A percentile compares a stretch with the other conserved stretches of the same genome.
Evolutionary conservation across 768 basidiomycete species (phyloP).

Genomic region (Postia placenta): DNA sequence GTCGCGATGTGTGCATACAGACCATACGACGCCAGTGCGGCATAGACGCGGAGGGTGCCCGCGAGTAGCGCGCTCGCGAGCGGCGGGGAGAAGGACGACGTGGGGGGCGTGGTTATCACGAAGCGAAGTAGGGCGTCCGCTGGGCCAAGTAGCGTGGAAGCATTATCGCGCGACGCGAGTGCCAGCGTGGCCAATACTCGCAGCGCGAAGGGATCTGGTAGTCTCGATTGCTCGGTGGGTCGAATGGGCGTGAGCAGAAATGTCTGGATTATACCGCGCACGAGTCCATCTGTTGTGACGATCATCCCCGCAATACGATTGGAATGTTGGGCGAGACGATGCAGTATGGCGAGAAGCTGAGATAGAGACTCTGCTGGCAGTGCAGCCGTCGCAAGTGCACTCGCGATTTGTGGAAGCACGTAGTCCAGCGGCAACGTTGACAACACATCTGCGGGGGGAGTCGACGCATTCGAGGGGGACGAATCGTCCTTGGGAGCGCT

Average conservation of each 20-base stretch:
- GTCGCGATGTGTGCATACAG: conserved; percentile 65
- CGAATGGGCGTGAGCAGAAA: conserved; percentile 55
- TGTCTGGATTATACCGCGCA: conserved; percentile 43
- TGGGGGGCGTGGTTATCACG: conserved; percentile 47
- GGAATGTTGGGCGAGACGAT: conserved; percentile 56
- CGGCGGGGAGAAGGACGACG: conserved; percentile 30
- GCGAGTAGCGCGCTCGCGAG: conserved; percentile 43
- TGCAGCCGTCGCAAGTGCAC: conserved; percentile 32
- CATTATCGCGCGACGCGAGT: conserved; percentile 62
- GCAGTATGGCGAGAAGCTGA: conserved; percentile 54
- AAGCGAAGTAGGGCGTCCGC: conserved; percentile 72
- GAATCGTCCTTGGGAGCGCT: conserved; percentile 6
- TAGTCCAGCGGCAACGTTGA: conserved; percentile 34
- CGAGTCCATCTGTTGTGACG: conserved; percentile 42
- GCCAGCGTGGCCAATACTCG: conserved; percentile 53
- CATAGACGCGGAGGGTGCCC: conserved; percentile 58
- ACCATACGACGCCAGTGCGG: conserved; percentile 69
- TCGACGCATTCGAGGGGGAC: conserved; percentile 19
- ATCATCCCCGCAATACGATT: conserved; percentile 47
- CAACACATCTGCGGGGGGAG: conserved; percentile 18
- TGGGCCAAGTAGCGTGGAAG: conserved; percentile 45
- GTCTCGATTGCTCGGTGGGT: conserved; percentile 23
- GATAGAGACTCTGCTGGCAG: conserved; percentile 42
- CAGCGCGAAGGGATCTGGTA: conserved; percentile 45
- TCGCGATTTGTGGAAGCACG: conserved; percentile 46